phyloP scores from a whole-genome alignment of 2,329 filamentous ascomycete species.

The Pseudogymnoascus sp. region DNA sequence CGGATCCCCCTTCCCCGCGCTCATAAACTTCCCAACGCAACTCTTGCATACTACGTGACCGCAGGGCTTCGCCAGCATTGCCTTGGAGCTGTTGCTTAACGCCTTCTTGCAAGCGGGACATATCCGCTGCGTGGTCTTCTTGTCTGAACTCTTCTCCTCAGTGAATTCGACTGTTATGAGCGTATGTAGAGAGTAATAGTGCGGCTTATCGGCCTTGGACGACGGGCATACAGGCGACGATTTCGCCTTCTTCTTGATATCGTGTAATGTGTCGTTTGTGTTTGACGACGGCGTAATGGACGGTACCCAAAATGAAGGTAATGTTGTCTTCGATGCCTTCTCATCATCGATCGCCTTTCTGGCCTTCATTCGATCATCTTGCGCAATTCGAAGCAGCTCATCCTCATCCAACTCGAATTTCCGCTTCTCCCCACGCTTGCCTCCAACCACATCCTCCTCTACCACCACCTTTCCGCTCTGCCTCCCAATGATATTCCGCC shows the following conservation, averaged over 20 bases:
- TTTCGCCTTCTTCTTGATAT: constrained; percentile 56
- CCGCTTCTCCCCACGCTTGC: constrained; percentile 49
- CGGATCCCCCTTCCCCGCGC: constrained; percentile 49
- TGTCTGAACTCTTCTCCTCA: constrained; percentile 53
- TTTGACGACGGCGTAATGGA: constrained; percentile 67
- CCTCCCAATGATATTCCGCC: constrained; percentile 34
- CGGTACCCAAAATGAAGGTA: constrained; percentile 91
- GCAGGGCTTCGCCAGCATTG: constrained; percentile 77
- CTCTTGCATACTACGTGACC: constrained; percentile 85
- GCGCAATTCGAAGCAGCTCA: constrained; percentile 63
- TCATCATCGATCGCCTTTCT: constrained; percentile 66
- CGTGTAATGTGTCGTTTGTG: constrained; percentile 48
- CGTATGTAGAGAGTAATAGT: constrained; percentile 70
- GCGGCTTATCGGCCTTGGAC: constrained; percentile 57
- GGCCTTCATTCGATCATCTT: constrained; percentile 62
- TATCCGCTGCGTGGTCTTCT: constrained; percentile 44
- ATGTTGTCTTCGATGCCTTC: constrained; percentile 58
- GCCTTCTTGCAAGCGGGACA: constrained; percentile 84
- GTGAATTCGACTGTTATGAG: constrained; percentile 72
- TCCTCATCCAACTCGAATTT: constrained; percentile 76
- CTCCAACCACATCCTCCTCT: constrained; percentile 29
- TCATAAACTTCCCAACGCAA: constrained; percentile 79
- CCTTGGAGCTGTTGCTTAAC: constrained; percentile 74
- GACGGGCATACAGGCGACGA: constrained; percentile 68
- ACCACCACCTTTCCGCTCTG: constrained; percentile 38